Evolutionary conservation across 1,284 basidiomycete genomes (phyloP).

Genomic region (Blastosporella zonata): DNA sequence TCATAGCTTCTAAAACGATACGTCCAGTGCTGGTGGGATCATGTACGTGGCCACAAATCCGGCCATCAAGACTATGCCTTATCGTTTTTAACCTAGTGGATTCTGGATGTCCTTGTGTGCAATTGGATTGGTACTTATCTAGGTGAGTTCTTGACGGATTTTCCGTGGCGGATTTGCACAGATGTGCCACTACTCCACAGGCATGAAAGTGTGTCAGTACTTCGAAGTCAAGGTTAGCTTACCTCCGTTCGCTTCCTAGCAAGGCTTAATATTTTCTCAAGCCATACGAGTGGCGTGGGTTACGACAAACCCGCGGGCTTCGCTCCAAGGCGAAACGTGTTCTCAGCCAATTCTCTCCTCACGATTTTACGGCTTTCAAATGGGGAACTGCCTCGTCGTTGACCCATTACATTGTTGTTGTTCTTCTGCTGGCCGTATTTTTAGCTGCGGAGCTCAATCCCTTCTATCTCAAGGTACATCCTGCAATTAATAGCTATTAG

Average conservation of each 20-base stretch:
- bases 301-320: slow-evolving; percentile 70
- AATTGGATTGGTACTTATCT: slow-evolving; percentile 85
- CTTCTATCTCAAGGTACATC: slow-evolving; percentile 74
- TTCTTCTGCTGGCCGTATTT: slow-evolving; percentile 74
- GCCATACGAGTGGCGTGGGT: slow-evolving; percentile 84
- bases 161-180: neutral
- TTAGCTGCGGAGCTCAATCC: slow-evolving; percentile 80
- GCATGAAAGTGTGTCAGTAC: slow-evolving; percentile 83
- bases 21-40: slow-evolving; percentile 82
- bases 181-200: slow-evolving; percentile 36
- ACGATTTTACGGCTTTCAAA: slow-evolving; percentile 83
- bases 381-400: slow-evolving; percentile 82
- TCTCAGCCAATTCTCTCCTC: slow-evolving; percentile 78
- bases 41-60: slow-evolving; percentile 48
- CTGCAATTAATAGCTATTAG: slow-evolving; percentile 7
- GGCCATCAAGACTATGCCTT: slow-evolving; percentile 7
- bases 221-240: slow-evolving; percentile 74
- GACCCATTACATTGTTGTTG: slow-evolving; percentile 70
- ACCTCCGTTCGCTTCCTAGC: slow-evolving; percentile 11
- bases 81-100: slow-evolving; percentile 51
- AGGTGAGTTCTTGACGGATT: slow-evolving; percentile 39
- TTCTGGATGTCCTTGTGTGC: slow-evolving; percentile 79
- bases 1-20: slow-evolving; percentile 8
- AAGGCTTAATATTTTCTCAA: slow-evolving; percentile 27
- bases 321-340: slow-evolving; percentile 75